A percentile compares a stretch with the other conserved stretches of the same genome.
These are phyloP conservation scores for Aspergillus calidoustus DNA, from an alignment of 2,329 filamentous ascomycete species.

Conservation along the genomic window DNA sequence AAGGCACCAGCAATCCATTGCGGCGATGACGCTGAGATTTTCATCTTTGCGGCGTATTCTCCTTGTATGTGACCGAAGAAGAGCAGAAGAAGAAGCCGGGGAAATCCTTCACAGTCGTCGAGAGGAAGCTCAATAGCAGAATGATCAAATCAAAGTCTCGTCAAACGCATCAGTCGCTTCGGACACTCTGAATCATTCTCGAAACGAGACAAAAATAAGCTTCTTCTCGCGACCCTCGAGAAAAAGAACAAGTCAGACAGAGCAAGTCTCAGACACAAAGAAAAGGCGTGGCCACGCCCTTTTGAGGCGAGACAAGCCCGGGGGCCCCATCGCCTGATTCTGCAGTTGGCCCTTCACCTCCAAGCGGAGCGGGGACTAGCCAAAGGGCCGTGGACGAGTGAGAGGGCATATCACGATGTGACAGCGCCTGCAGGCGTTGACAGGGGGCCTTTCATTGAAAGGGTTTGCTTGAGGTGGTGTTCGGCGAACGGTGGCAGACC, in stretches of 20 bases:
- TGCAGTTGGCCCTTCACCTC: conserved; percentile 23
- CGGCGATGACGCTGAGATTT: conserved; percentile 30
- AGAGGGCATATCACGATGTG: conserved; percentile 35
- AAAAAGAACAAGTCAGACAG: conserved; percentile 17
- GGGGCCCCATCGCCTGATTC: conserved; percentile 18
- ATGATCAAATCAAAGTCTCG: conserved; percentile 1
- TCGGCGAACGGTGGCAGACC: conserved; percentile 1
- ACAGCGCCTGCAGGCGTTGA: conserved; percentile 34
- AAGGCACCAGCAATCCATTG: conserved; percentile 37
- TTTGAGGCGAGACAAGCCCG: conserved; percentile 34
- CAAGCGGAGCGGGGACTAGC: conserved; percentile 18
- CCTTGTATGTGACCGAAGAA: not conserved
- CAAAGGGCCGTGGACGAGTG: conserved; percentile 29
- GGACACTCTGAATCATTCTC: conserved; percentile 9
- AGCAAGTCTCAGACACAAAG: not conserved
- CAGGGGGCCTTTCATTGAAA: conserved; percentile 6
- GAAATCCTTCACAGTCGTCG: not conserved
- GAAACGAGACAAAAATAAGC: conserved; percentile 23
- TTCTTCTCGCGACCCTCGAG: conserved; percentile 17
- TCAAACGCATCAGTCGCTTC: conserved; percentile 11
- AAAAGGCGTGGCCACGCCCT: conserved; percentile 33
- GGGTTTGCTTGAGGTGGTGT: conserved; percentile 9
- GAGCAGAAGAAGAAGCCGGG: conserved; percentile 15
- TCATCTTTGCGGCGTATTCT: conserved; percentile 30
- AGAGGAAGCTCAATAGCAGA: conserved; percentile 1